These are phyloP conservation scores for Fusarium multiceps DNA, from an alignment of 2,329 filamentous ascomycete genomes.

Conservation along the genomic window DNA sequence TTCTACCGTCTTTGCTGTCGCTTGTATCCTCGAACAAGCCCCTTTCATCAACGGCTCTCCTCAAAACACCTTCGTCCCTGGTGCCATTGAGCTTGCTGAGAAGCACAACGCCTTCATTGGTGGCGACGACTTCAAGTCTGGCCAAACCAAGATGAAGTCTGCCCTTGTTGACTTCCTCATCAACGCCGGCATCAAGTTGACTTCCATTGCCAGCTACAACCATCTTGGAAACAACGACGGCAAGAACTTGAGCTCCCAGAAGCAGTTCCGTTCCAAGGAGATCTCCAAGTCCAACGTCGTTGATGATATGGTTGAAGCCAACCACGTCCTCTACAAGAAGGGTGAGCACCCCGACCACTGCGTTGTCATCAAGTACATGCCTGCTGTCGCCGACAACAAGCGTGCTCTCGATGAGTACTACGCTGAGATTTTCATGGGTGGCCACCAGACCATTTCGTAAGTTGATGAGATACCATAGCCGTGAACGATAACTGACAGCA, in stretches of 20 bases:
- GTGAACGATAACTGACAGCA: conserved; percentile 29
- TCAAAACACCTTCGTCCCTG: conserved; percentile 98
- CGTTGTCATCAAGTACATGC: conserved; percentile 99
- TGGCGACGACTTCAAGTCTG: conserved; percentile 99
- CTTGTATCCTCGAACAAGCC: conserved; percentile 86
- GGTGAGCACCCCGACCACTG: conserved; percentile 98
- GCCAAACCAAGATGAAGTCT: conserved; percentile 99
- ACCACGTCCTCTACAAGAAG: conserved; percentile 87
- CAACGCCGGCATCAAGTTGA: conserved; percentile 98
- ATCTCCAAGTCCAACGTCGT: conserved; percentile 99
- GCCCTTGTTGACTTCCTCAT: conserved; percentile 98
- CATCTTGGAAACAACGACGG: conserved; percentile 99
- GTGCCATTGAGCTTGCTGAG: conserved; percentile 89
- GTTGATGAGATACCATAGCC: conserved; percentile 42
- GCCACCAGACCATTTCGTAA: conserved; percentile 94
- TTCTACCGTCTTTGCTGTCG: conserved; percentile 95
- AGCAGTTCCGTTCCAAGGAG: conserved; percentile 99
- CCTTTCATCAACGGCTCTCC: conserved; percentile 99
- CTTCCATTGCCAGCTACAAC: conserved; percentile 98
- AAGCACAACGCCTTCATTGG: conserved; percentile 90
- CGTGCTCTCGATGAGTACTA: conserved; percentile 99
- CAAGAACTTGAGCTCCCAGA: conserved; percentile 97
- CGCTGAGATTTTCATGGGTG: conserved; percentile 98
- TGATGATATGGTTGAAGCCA: conserved; percentile 99
- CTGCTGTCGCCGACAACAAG: conserved; percentile 98